Conservation (phyloP, 2,329 filamentous ascomycete species). For the Pestalotiopsis sp. region DNA sequence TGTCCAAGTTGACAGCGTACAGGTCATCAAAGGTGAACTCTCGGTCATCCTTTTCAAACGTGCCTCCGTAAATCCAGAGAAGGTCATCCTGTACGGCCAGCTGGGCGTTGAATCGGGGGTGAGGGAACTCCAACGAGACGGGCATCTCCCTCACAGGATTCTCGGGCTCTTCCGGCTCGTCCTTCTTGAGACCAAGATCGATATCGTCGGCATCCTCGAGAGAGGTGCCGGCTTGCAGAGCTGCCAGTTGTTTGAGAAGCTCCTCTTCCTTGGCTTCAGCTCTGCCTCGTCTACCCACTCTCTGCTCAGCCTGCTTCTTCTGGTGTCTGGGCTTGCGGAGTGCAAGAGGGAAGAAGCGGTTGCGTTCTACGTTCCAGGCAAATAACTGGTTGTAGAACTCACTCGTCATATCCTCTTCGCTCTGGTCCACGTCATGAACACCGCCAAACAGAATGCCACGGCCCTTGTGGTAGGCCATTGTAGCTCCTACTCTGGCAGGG, state of each 20-base stretch:
- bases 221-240: constrained; percentile 75
- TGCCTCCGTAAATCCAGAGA: constrained; percentile 93
- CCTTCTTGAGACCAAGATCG: constrained; percentile 47
- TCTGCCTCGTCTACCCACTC: constrained; percentile 67
- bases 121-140: constrained; percentile 80
- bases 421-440: constrained; percentile 89
- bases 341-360: constrained; percentile 85
- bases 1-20: constrained; percentile 90
- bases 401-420: constrained; percentile 92
- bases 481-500: constrained; percentile 82
- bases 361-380: constrained; percentile 93
- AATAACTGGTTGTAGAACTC: constrained; percentile 95
- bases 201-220: constrained; percentile 53
- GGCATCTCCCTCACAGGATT: constrained; percentile 64
- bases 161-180: constrained; percentile 57
- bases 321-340: constrained; percentile 74
- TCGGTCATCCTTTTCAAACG: constrained; percentile 90
- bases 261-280: constrained; percentile 92
- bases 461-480: constrained; percentile 93
- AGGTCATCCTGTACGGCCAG: constrained; percentile 90
- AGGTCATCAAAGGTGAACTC: constrained; percentile 97
- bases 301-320: constrained; percentile 65
- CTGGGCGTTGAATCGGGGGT: constrained; percentile 88
- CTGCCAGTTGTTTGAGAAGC: constrained; percentile 81
- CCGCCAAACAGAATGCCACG: constrained; percentile 92